Base-by-base conservation (phyloP, 2,329 filamentous ascomycete genomes). In the Emergomyces africanus region DNA sequence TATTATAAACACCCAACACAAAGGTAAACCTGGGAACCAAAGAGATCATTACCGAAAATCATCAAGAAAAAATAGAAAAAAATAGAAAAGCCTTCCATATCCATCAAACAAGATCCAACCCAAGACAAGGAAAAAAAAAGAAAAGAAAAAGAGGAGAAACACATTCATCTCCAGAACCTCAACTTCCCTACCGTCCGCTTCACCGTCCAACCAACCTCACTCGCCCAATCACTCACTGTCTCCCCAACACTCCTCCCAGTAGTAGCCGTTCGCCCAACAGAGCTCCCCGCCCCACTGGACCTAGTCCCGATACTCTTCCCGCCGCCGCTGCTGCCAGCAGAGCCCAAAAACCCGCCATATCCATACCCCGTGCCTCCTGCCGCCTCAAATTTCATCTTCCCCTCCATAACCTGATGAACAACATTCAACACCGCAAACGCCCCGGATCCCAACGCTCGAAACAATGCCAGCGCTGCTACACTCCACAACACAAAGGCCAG, bases 401-500 rank as follows among this genome's bases (percentile, higher is more conserved):
- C 92, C 73, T 99, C 92, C 42, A 94, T 89, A 42, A 95, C 78
- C 68, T 85, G 86, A 70, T 95, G 92, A 59, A 99, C 76, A 39
- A 86, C 77, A 69, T 95, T 92, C 68, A 97, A 85, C 61, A 96
- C 72, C 2, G 89, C 85, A 75, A 95, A 99, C 0, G 89, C 83
- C 0, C 85, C 85, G 10, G 82, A 87, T 0, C 94, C 94, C 1
- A 96, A 72, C 0, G 90, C 91, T 63, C 94, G 84, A 80, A 99
- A 96, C 6, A 94, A 77, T 1, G 95, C 94, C 30, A 99, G 76
- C 0, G 81, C 81, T 0, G 94, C 94, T 15, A 99, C 94, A 35
- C 83, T 79, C 94, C 94, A 99, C 25, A 99, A 81, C 69, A 99
- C 89, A 74, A 97, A 94, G 41, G 85, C 87, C 49, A 99, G 81